phyloP scores from a whole-genome alignment of 345 rosid genomes.

The Crucihimalaya himalaica region DNA sequence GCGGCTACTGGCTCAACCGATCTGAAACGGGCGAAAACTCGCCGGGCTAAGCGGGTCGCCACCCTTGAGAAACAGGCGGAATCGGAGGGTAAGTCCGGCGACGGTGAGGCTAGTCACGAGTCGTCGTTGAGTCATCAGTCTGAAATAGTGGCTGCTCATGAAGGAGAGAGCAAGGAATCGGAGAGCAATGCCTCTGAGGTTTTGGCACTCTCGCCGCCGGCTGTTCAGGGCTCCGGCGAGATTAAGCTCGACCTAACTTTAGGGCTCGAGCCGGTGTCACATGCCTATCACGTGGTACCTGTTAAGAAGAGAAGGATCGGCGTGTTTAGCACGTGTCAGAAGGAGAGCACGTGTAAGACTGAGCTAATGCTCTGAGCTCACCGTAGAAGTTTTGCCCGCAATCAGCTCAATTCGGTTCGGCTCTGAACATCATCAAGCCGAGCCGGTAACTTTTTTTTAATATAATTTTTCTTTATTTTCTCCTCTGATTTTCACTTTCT shows the following conservation, averaged over 20 bases:
- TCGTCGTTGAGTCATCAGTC: constrained; percentile 93
- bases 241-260: constrained; percentile 61
- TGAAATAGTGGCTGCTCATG: constrained; percentile 52
- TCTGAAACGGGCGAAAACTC: constrained; percentile 16
- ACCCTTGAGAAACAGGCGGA: constrained; percentile 7
- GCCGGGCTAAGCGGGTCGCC: constrained; percentile 15
- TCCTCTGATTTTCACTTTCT: neutral
- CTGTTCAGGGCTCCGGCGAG: constrained; percentile 47
- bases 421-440: neutral
- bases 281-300: constrained; percentile 59
- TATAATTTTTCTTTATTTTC: neutral
- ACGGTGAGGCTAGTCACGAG: constrained; percentile 61
- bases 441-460: constrained; percentile 6
- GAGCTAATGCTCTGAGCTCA: constrained; percentile 52
- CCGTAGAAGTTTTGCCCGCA: constrained; percentile 21
- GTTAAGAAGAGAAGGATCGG: constrained; percentile 67
- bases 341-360: constrained; percentile 51
- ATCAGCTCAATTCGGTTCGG: constrained; percentile 7
- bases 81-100: constrained; percentile 38
- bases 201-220: constrained; percentile 44
- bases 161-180: constrained; percentile 62
- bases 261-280: constrained; percentile 57
- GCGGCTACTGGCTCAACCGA: constrained; percentile 14
- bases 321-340: constrained; percentile 37
- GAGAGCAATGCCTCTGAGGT: constrained; percentile 64